A percentile compares a stretch with the other conserved stretches of the same genome.
phyloP scores from a whole-genome alignment of 352 stramenopile genomes.

The Peronosclerospora sorghi region DNA sequence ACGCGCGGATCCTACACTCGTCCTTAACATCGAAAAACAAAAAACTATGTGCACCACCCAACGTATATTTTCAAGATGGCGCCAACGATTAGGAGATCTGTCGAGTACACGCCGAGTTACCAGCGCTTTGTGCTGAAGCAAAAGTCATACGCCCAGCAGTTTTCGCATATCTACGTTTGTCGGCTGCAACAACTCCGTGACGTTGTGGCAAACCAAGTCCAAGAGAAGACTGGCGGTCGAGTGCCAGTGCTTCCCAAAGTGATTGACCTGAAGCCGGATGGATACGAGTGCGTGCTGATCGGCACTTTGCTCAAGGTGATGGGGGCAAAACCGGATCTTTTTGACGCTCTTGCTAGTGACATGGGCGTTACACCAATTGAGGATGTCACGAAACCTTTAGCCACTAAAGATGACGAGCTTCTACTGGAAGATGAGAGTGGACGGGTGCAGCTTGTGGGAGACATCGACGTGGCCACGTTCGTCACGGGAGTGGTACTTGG shows the following conservation, averaged over 20 bases:
- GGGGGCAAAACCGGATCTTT: conserved; percentile 62
- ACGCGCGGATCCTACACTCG: too few species aligned
- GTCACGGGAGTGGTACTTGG: conserved; percentile 71
- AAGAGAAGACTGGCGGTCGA: conserved; percentile 9
- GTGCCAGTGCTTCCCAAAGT: conserved; percentile 52
- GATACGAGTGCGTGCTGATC: conserved; percentile 57
- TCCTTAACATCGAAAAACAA: too few species aligned
- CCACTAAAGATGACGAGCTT: conserved; percentile 61
- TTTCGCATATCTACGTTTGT: conserved; percentile 86
- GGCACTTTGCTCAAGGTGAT: conserved; percentile 82
- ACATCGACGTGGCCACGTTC: conserved; percentile 35
- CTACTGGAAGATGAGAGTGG: conserved; percentile 85
- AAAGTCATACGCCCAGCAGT: conserved; percentile 82
- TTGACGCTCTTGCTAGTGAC: conserved; percentile 64
- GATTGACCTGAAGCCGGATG: conserved; percentile 63
- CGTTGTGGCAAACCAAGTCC: conserved; percentile 34
- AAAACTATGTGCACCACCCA: neutral
- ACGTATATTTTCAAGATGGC: conserved; percentile 12
- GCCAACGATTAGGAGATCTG: conserved; percentile 19
- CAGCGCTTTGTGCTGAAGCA: conserved; percentile 79
- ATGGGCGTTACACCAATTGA: conserved; percentile 37
- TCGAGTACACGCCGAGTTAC: conserved; percentile 29
- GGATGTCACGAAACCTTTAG: conserved; percentile 25
- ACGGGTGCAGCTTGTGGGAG: conserved; percentile 58
- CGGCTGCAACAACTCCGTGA: conserved; percentile 63